Evolutionary conservation across 768 basidiomycete genomes (phyloP), one percentile per base, ranked within the genome.

Genomic region (Fomitopsis pulvina): DNA sequence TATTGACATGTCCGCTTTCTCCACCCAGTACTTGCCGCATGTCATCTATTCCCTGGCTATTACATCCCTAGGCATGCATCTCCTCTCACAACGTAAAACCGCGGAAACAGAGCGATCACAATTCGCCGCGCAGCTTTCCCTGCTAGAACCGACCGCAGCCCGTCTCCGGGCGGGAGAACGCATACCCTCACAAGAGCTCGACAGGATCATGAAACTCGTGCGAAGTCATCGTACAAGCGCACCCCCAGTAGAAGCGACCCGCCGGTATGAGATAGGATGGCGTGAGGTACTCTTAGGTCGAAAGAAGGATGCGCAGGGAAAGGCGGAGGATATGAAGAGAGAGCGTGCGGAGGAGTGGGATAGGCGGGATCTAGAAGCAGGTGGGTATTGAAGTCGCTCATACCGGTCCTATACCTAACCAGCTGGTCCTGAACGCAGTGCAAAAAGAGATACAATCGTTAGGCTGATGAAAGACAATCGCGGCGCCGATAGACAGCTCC

Each of bases 1-100:
- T 5, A 37, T 16, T 5, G 14, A 37, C 34, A 37, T 37, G 34
- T 18, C 34, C 14, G 34, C 34, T 4, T 37, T 37, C 34, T 16
- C 34, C 34, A 37, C 34, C 5, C 14, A 37, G 5, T 86, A 85
- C 66, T 60, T 83, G 50, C 82, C 80, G 25, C 83, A 87, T 57
- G 68, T 83, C 47, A 46, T 86, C 54, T 87, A 79, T 63, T 78
- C 83, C 27, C 67, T 81, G 41, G 83, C 81, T 8, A 70, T 85
- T 57, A 79, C 77, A 41, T 85, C 85, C 21, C 63, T 86, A 52
- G 79, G 83, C 25, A 79, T 85, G 50, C 84, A 88, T 64, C 68
- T 85, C 24, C 72, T 86, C 32, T 72, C 66, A 59, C 73, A 78
- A 46, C 73, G 79, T 52, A 76, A 71, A 43, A 57, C 59, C 0